Evolutionary conservation across 2,329 filamentous ascomycete genomes (phyloP), one percentile per base, ranked within the genome.

Genomic region (Aspergillus ochraceoroseus): DNA sequence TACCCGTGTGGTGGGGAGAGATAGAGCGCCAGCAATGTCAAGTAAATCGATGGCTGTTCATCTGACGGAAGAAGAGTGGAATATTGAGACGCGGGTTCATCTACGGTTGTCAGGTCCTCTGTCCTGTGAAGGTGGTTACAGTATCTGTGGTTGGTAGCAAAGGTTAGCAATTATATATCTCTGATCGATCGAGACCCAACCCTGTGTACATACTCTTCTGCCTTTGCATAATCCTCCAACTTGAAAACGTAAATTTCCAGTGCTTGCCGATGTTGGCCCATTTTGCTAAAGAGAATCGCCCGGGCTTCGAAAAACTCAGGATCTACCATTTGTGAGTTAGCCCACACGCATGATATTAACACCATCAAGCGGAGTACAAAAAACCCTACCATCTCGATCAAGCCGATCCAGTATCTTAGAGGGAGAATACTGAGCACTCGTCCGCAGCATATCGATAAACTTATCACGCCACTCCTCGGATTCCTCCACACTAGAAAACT

Each of bases 191-290:
- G n/a, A n/a, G n/a, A n/a, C n/a, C n/a, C n/a, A n/a, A n/a, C n/a
- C n/a, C n/a, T n/a, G n/a, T n/a, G n/a, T n/a, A 72, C 80, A 47
- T 70, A 95, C 83, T 95, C 87, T 75, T 98, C 92, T 20, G 92
- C 92, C 65, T 95, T 96, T 8, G 70, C 71, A 48, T 86, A 90
- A 62, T 95, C 83, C 52, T 85, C 72, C 63, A 98, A 78, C 63
- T 90, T 92, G 68, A 95, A 98, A 18, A 96, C 90, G 61, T 95
- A 98, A 37, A 98, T 95, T 60, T 92, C 85, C n/a, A 98, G 70
- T 0, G 92, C 92, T 65, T 96, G 88, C 59, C 87, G 89, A 67
- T 98, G 89, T 55, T 90, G 84, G 5, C 87, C 87, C 86, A 96
- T 95, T 54, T 92, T 94, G 64, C 87, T 88, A 26, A 96, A 77